Base-by-base conservation (phyloP, 768 basidiomycete genomes). In the Rubroboletus pulcherrimus region DNA sequence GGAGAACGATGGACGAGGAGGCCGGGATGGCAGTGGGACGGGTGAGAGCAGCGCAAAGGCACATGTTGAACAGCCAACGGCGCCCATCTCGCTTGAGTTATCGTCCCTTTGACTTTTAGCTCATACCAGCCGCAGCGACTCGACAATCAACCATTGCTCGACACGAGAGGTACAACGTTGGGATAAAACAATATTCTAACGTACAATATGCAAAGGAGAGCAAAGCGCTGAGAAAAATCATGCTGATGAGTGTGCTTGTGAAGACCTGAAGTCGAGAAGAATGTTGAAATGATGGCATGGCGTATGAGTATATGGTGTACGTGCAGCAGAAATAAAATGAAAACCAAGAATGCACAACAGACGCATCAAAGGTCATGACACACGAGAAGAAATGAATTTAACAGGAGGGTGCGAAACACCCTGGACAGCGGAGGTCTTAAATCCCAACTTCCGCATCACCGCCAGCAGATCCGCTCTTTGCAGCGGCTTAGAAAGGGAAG, bases 401-500 rank as follows among this genome's bases (percentile, higher is more conserved):
- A 78, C 75, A 47, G 78, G 68, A 17, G 74, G 70, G 40, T 75
- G 73, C 46, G 78, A 72, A 53, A 79, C 75, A 37, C 80, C 84
- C 62, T 81, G 86, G 59, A 83, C 78, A 15, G 88, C 84, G 17
- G 89, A 84, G 24, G 89, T 91, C 79, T 86, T 93, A 81, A 97
- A 96, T 29, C 94, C 94, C 54, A 97, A 80, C 66, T 90, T 86
- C 39, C 87, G 86, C 83, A 97, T 87, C 53, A 81, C 82, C 51
- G 78, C 80, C 74, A 94, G 77, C 33, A 97, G 76, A 69, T 94
- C 93, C 24, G 84, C 82, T 73, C 93, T 93, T 71, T 91, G 87
- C 64, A 98, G 74, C 1, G 95, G 95, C 74, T 98, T 98, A 43
- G 89, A 77, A 41, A 98, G 78, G 39, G 88, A 89, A 2, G 89